phyloP scores from a whole-genome alignment of 2,329 filamentous ascomycete genomes.

The Nigrospora osmanthi region DNA sequence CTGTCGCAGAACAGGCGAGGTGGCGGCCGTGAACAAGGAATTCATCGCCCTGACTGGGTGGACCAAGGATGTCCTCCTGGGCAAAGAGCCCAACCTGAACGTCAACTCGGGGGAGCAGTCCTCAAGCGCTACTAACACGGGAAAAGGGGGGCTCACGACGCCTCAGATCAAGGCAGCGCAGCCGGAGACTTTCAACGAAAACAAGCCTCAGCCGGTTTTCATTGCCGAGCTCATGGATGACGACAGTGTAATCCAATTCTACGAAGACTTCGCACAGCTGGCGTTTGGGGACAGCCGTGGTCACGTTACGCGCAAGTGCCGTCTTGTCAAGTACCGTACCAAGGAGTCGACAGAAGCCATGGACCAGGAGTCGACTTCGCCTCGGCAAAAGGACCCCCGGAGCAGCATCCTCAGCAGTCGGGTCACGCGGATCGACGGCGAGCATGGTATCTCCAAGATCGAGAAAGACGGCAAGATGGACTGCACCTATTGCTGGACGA shows the following conservation, averaged over 20 bases:
- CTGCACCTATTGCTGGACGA: conserved; percentile 94
- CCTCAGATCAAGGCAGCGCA: conserved; percentile 40
- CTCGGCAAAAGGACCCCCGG: conserved; percentile 37
- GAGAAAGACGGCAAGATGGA: conserved; percentile 87
- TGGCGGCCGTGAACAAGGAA: conserved; percentile 93
- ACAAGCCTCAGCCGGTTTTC: conserved; percentile 70
- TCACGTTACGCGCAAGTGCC: conserved; percentile 74
- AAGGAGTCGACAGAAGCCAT: conserved; percentile 45
- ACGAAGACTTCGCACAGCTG: conserved; percentile 88
- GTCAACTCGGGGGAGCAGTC: conserved; percentile 61
- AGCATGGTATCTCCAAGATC: conserved; percentile 73
- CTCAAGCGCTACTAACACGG: conserved; percentile 31
- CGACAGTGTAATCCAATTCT: conserved; percentile 87
- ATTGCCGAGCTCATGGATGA: conserved; percentile 90
- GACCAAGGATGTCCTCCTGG: conserved; percentile 82
- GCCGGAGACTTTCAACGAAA: conserved; percentile 33
- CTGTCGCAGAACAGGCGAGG: conserved; percentile 83
- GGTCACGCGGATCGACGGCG: conserved; percentile 58
- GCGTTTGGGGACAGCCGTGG: conserved; percentile 89
- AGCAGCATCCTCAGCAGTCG: conserved; percentile 48
- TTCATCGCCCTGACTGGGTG: conserved; percentile 94
- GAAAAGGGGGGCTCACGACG: conserved; percentile 37
- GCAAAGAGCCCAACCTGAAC: conserved; percentile 81
- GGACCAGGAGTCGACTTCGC: conserved; percentile 31
- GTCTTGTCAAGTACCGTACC: conserved; percentile 82